These are phyloP conservation scores for Uronychia setigera DNA, from an alignment of 73 alveolate genomes.

Conservation along the genomic window DNA sequence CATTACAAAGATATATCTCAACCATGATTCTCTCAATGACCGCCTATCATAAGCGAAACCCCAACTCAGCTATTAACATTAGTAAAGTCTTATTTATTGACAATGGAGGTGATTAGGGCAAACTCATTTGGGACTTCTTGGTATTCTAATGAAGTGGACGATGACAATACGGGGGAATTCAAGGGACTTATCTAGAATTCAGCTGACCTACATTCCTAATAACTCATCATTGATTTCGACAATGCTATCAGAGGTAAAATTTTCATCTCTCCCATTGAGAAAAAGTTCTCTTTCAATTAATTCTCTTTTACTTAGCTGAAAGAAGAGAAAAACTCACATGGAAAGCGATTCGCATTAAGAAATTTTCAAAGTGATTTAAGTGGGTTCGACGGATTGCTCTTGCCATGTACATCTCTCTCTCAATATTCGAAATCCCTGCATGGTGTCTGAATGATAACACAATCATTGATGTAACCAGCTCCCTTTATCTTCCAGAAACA, in stretches of 20 bases:
- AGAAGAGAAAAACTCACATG: neutral
- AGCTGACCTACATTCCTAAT: conserved; percentile 3
- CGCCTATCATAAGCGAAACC: neutral
- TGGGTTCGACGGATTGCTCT: neutral
- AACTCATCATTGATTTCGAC: neutral
- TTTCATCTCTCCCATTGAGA: no score
- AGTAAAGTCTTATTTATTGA: no score
- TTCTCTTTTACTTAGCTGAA: neutral
- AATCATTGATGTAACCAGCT: neutral
- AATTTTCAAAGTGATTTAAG: neutral
- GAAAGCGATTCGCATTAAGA: neutral
- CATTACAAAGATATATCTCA: conserved; percentile 28
- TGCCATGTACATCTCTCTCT: neutral
- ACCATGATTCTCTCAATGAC: conserved; percentile 51
- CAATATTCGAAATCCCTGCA: conserved; percentile 18
- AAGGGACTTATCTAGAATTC: neutral
- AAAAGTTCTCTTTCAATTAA: no score
- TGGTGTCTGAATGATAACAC: neutral
- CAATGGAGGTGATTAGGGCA: no score
- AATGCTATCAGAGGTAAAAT: conserved; percentile 11
- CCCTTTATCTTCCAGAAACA: neutral
- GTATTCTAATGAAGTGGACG: no score
- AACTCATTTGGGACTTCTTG: no score
- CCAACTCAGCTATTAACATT: no score
- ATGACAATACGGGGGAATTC: no score